Evolutionary conservation across 1,139 yeast genomes (phyloP), one percentile per base, ranked within the genome.

Genomic region (Pichia sp.): DNA sequence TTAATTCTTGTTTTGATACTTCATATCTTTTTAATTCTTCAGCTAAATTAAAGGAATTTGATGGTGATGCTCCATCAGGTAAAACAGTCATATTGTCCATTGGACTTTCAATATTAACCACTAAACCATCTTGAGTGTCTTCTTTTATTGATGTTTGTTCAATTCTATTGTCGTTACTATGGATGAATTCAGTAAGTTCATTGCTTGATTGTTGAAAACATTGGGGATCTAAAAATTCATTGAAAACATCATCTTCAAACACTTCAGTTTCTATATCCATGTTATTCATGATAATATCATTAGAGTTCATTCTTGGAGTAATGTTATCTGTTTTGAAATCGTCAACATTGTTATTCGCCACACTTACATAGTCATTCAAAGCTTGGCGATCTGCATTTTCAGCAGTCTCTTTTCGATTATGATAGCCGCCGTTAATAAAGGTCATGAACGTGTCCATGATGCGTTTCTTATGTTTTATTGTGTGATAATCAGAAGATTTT

Each of bases 1-100:
- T 71, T 29, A 82, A 66, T 56, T 79, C 79, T 42, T 73, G 74
- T 58, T 86, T 71, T 16, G 83, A 74, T 29, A 64, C 59, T 46
- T 80, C 83, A 60, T 75, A 80, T 38, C 64, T 66, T 38, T 70
- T 62, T 22, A 73, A 59, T 48, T 69, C 69, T 39, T 58, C 61
- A 6, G 58, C 46, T 31, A 53, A 44, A 14, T 44, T 41, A n/a
- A 43, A 9, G 11, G 42, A 42, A 13, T 25, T 27, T 8, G 19
- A 7, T 5, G 29, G 2, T 8, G 19, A 9, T 22, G 6, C n/a
- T 1, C 28, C 42, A 7, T 39, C 42, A 3, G 42, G 42, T 6
- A 44, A n/a, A 22, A 44, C 39, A 16, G 39, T 31, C 46, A 44
- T 33, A n/a, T 27, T 29, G 19, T 44, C 39, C 46, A 44, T 44